These are phyloP conservation scores for Saccharomyces pastorianus DNA, from an alignment of 1,139 yeast species.

Conservation along the genomic window DNA sequence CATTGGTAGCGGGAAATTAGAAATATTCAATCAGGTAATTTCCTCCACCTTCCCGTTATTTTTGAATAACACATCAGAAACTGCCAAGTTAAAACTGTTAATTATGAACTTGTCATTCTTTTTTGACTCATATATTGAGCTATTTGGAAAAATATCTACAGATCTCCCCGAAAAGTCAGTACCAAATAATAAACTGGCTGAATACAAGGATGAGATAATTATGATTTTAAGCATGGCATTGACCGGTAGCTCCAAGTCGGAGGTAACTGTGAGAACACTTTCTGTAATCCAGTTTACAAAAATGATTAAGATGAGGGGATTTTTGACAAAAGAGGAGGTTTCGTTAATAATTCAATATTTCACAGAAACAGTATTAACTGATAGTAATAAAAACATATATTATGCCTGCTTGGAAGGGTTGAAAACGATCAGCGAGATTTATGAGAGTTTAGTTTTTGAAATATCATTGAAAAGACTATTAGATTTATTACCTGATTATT, in stretches of 20 bases:
- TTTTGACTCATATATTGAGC: slow-evolving; percentile 36
- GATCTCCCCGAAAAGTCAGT: slow-evolving; percentile 11
- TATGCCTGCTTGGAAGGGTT: slow-evolving; percentile 47
- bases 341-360: slow-evolving; percentile 59
- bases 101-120: slow-evolving; percentile 55
- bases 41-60: slow-evolving; percentile 34
- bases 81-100: slow-evolving; percentile 52
- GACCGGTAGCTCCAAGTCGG: slow-evolving; percentile 56
- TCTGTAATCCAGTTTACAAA: slow-evolving; percentile 59
- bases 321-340: slow-evolving; percentile 47
- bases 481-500: slow-evolving; percentile 42
- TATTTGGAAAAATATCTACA: slow-evolving; percentile 26
- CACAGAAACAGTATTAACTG: slow-evolving; percentile 50
- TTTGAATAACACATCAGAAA: slow-evolving; percentile 30
- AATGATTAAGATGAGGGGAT: slow-evolving; percentile 40
- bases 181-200: slow-evolving; percentile 32
- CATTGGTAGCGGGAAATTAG: slow-evolving; percentile 40
- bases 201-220: slow-evolving; percentile 57
- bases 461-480: slow-evolving; percentile 55
- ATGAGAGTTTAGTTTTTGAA: slow-evolving; percentile 45
- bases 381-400: slow-evolving; percentile 36
- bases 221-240: slow-evolving; percentile 59
- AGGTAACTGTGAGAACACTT: slow-evolving; percentile 58
- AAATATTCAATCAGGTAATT: slow-evolving; percentile 42
- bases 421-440: slow-evolving; percentile 35